Evolutionary conservation across 192 early-diverging fungal genomes (phyloP).

Genomic region (Umbelopsis sp.): DNA sequence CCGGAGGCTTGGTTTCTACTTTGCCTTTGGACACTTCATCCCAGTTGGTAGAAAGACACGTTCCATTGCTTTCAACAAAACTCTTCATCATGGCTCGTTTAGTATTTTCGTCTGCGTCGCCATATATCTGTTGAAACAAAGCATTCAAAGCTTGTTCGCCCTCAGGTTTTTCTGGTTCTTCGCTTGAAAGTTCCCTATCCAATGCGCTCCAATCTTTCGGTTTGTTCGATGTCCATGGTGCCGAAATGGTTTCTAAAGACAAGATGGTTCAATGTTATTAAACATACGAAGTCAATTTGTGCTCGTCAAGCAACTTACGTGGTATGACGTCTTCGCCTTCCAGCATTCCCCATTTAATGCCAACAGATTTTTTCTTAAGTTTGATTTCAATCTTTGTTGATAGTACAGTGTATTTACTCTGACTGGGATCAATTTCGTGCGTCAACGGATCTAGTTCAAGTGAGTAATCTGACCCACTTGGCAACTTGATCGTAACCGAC

Average conservation of each 20-base stretch:
- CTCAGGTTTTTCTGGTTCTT: conserved; percentile 83
- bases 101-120: conserved; percentile 86
- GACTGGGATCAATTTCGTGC: conserved; percentile 72
- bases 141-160: conserved; percentile 90
- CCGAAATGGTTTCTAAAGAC: background rate
- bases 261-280: background rate
- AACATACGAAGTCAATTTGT: background rate
- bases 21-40: conserved; percentile 80
- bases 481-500: conserved; percentile 82
- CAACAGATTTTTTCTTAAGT: conserved; percentile 77
- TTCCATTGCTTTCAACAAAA: conserved; percentile 95
- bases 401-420: conserved; percentile 75
- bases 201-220: conserved; percentile 86
- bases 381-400: conserved; percentile 95
- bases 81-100: conserved; percentile 97
- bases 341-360: conserved; percentile 84
- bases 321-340: conserved; percentile 63
- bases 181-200: conserved; percentile 65
- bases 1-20: conserved; percentile 90
- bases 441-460: conserved; percentile 92
- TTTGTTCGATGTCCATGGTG: conserved; percentile 29
- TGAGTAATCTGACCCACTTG: conserved; percentile 83
- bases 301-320: conserved; percentile 2
- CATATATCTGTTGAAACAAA: conserved; percentile 93
- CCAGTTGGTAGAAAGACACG: conserved; percentile 95